Conservation (phyloP, 1,284 basidiomycete genomes). For the Hymenochaete sp. region DNA sequence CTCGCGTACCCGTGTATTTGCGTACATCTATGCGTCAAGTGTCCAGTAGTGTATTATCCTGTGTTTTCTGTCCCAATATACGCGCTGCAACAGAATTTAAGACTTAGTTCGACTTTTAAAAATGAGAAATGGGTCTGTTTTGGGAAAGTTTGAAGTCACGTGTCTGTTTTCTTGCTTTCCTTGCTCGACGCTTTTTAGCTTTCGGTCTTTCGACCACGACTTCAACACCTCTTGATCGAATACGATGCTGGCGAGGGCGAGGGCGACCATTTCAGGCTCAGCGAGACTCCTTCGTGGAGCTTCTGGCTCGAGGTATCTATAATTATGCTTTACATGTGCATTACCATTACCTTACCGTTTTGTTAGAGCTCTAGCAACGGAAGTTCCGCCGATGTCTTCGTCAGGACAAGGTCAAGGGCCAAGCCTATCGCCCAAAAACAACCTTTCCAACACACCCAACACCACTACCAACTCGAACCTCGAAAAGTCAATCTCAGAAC, state of each 20-base stretch:
- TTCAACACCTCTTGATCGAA: neutral
- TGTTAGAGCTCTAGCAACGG: conserved; percentile 5
- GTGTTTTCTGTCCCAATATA: too few relatives aligned
- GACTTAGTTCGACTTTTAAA: neutral
- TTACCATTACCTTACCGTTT: neutral
- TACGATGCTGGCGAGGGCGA: conserved; percentile 11
- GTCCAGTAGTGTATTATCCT: too few relatives aligned
- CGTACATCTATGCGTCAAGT: too few relatives aligned
- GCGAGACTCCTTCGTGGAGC: neutral
- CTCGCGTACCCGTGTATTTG: too few relatives aligned
- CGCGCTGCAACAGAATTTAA: neutral
- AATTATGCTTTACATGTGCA: neutral
- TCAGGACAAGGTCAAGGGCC: neutral
- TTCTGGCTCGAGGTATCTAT: neutral
- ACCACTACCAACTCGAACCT: too few relatives aligned
- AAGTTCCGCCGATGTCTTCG: neutral
- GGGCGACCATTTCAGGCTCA: neutral
- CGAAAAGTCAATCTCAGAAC: too few relatives aligned
- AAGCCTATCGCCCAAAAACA: too few relatives aligned
- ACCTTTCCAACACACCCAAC: too few relatives aligned
- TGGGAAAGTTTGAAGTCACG: too few relatives aligned
- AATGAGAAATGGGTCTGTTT: neutral
- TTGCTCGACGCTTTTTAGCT: neutral
- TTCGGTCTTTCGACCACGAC: neutral
- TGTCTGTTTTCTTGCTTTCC: neutral